Conservation (phyloP, 306 rosid species). For the Fragaria ananassa region DNA sequence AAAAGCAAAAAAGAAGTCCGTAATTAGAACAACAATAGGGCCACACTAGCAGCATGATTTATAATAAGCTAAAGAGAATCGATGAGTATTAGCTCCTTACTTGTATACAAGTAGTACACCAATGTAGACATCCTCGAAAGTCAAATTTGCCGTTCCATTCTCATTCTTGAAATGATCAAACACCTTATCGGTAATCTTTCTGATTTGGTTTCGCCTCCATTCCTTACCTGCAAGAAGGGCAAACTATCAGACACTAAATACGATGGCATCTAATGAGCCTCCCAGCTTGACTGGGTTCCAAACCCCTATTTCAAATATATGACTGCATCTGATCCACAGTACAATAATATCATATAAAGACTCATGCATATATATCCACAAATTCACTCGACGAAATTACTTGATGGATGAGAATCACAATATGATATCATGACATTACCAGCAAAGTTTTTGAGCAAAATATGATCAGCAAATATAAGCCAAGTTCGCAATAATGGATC, state of each 20-base stretch:
- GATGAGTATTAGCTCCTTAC: conserved; percentile 40
- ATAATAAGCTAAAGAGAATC: background rate
- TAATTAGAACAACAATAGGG: background rate
- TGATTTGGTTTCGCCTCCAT: conserved; percentile 57
- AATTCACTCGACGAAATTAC: too few species aligned
- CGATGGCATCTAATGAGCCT: background rate
- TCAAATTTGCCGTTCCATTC: conserved; percentile 32
- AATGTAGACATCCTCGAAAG: conserved; percentile 76
- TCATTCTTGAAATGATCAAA: conserved; percentile 41
- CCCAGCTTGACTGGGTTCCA: too few species aligned
- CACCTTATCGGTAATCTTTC: conserved; percentile 57
- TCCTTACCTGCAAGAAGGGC: conserved; percentile 51
- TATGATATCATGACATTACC: too few species aligned
- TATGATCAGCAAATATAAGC: too few species aligned
- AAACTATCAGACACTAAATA: conserved; percentile 11
- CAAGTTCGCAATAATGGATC: too few species aligned
- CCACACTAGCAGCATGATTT: background rate
- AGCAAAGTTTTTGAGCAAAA: too few species aligned
- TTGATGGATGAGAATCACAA: too few species aligned
- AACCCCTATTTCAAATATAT: too few species aligned
- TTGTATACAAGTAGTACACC: conserved; percentile 83
- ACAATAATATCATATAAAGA: too few species aligned
- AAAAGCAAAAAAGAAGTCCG: background rate
- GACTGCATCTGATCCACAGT: too few species aligned
- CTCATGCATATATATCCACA: too few species aligned